Evolutionary conservation across 768 basidiomycete species (phyloP), one percentile per base, ranked within the genome.

Genomic region (Boletales sp.): DNA sequence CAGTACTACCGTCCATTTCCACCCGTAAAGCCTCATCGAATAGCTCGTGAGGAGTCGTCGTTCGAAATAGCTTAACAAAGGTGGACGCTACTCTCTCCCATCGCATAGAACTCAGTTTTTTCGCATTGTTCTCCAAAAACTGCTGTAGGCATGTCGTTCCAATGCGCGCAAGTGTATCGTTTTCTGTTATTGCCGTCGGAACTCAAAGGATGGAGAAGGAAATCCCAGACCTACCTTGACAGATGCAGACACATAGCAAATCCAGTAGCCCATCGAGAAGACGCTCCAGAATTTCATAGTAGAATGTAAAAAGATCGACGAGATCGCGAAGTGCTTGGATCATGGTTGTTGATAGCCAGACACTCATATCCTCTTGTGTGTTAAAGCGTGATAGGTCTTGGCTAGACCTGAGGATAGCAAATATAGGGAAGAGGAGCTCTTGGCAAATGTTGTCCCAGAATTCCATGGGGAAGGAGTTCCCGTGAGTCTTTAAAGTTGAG

Each of bases 371-470:
- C 63, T 98, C 96, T 61, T 96, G 93, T 5, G 93, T 94, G 66
- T 79, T 89, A 73, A 97, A 98, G 17, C 95, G 81, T 12, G 92
- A 88, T 34, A 95, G 67, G 65, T 96, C 95, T 70, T 93, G 88
- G 58, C 84, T 90, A 14, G 92, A 94, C 60, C 91, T 92, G 36
- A 99, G 76, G 41, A 98, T 91, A 0, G 94, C 90, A 65, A 99
- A 99, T 56, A 99, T 98, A 0, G 96, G 96, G 80, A 99, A 98
- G 39, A 99, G 79, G 36, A 98, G 80, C 65, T 98, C 90, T 67
- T 90, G 87, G 74, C 90, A 95, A 55, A 98, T 83, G n/a, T 86
- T 92, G 61, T 96, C 91, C 96, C 96, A 99, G 68, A 99, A 98
- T 49, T 91, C 90, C 14, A 88, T 79, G 8, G 90, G 84, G 73